Conservation (phyloP, 495 filamentous ascomycete genomes). For the Lasiosphaeriaceae sp. region DNA sequence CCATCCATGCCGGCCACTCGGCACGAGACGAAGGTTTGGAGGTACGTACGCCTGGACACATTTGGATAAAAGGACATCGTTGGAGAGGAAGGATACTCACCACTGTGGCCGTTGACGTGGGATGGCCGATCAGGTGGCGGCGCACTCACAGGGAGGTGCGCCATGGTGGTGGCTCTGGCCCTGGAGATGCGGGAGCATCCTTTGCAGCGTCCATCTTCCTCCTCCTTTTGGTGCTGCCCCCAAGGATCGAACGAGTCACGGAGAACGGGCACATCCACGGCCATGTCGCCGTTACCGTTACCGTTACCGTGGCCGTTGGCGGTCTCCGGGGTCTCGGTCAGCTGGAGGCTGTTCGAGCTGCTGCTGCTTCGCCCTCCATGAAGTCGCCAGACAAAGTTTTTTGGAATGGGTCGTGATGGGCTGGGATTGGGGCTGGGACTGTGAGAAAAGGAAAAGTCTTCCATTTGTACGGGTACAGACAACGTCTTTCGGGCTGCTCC, state of each 20-base stretch:
- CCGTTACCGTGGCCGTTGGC: no score
- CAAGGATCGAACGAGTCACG: conserved; percentile 29
- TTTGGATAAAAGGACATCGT: neutral
- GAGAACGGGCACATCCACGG: conserved; percentile 23
- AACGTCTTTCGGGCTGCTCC: conserved; percentile 1
- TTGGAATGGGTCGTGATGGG: conserved; percentile 13
- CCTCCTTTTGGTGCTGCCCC: conserved; percentile 11
- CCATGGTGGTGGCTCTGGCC: conserved; percentile 16
- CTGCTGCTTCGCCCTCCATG: conserved; percentile 20
- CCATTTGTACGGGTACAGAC: conserved; percentile 20
- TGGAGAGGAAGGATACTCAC: conserved; percentile 14
- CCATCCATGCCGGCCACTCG: neutral
- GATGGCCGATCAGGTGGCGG: conserved; percentile 1
- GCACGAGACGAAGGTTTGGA: neutral
- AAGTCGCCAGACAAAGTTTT: conserved; percentile 29
- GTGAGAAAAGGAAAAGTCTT: neutral
- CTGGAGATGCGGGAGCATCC: conserved; percentile 29
- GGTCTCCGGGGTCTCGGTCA: conserved; percentile 1
- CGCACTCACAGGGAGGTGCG: conserved; percentile 1
- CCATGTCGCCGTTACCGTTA: conserved; percentile 17
- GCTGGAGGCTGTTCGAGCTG: conserved; percentile 6
- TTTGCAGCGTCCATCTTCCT: conserved; percentile 20
- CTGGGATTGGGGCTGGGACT: neutral
- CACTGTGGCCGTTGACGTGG: neutral
- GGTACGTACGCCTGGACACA: neutral